Evolutionary conservation across 2,329 filamentous ascomycete genomes (phyloP), one percentile per base, ranked within the genome.

Genomic region (Lecanicillium sp.): DNA sequence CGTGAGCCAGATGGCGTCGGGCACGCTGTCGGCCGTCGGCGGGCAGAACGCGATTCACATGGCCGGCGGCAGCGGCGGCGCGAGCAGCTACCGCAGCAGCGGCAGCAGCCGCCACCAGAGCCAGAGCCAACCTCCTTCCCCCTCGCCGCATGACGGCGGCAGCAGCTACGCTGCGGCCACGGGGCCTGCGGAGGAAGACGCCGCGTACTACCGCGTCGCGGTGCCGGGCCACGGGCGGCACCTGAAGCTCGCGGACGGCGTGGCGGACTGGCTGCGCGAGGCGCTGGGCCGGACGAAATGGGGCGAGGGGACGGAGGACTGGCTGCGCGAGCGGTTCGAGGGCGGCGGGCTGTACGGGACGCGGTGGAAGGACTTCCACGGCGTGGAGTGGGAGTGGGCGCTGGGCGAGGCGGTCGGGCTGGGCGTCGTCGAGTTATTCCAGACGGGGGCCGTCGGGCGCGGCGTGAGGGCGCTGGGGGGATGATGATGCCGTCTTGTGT

Each of bases 401-500:
- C 61, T 90, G 35, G 81, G 77, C 33, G 84, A 89, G 62, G 85
- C 83, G 36, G 72, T 87, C 20, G 86, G 85, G 0, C 72, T 81
- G 23, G 86, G 86, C 1, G 59, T 84, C 14, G 75, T 89, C 4
- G 86, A 90, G 64, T 67, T 87, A 12, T 90, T 90, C 62, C 79
- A 87, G 58, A 90, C 86, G 11, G 74, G 82, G 12, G 85, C 79
- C 56, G 83, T 89, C n/a, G 86, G 86, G 2, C 72, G 77, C 51
- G 86, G 79, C 10, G 75, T 87, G 50, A 72, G 80, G 54, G 64
- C 65, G 43, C 48, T 74, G 49, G 64, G 62, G 51, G 53, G 40
- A n/a, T 55, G 53, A 56, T 21, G 37, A n/a, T n/a, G n/a, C n/a
- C n/a, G n/a, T n/a, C n/a, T 29, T 29, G 27, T 29, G 27, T 29